Conservation (phyloP, 2,329 filamentous ascomycete genomes). For the Fusarium annulatum region DNA sequence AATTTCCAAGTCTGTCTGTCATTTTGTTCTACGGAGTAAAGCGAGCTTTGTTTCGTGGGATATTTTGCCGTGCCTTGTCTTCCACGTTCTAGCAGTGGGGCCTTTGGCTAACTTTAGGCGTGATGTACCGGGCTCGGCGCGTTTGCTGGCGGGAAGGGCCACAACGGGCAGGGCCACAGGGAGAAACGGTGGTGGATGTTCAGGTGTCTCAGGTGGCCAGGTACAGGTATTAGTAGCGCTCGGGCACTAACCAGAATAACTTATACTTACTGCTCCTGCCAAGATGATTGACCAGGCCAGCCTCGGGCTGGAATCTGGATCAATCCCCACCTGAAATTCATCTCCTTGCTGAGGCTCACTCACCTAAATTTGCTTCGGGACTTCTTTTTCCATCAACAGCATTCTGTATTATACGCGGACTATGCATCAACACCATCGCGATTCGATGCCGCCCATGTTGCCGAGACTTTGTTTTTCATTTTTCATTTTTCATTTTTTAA, state of each 20-base stretch:
- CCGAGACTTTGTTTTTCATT: slow-evolving; percentile 1
- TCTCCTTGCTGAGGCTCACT: slow-evolving; percentile 7
- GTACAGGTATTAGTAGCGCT: background rate
- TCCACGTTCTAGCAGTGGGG: slow-evolving; percentile 26
- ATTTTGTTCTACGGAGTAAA: background rate
- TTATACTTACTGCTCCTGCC: background rate
- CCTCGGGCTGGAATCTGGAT: background rate
- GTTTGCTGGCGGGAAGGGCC: slow-evolving; percentile 6
- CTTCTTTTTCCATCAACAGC: slow-evolving; percentile 39
- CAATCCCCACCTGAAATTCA: background rate
- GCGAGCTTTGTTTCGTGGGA: slow-evolving; percentile 38
- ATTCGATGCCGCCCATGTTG: slow-evolving; percentile 12
- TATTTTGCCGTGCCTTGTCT: slow-evolving; percentile 23
- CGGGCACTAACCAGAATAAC: slow-evolving; percentile 8
- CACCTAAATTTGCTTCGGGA: slow-evolving; percentile 1
- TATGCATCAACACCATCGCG: slow-evolving; percentile 7
- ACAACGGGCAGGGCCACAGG: slow-evolving; percentile 12
- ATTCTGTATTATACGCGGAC: slow-evolving; percentile 21
- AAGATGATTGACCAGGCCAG: background rate
- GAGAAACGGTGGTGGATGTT: slow-evolving; percentile 28
- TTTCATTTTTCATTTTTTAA: background rate
- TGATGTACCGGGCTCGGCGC: background rate
- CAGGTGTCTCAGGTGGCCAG: slow-evolving; percentile 37
- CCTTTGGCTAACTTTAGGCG: background rate
- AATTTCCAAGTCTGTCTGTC: slow-evolving; percentile 11